Evolutionary conservation across 495 filamentous ascomycete genomes (phyloP), one percentile per base, ranked within the genome.

Genomic region (Lophium mytilinum): DNA sequence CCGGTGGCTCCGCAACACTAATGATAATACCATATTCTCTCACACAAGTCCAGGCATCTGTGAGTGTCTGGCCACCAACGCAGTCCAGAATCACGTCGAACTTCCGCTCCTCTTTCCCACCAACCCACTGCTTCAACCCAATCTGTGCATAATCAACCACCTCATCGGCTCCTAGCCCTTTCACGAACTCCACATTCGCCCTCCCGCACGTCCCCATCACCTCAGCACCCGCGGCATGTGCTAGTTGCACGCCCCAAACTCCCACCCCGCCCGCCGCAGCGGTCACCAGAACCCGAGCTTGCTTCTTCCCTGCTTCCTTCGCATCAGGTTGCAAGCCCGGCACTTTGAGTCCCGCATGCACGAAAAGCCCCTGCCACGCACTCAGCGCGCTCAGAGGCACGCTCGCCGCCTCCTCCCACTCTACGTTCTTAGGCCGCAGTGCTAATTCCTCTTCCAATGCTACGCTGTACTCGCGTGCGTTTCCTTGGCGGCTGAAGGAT

Each of bases 291-390:
- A 81, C 63, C 14, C 62, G 37, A n/a, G n/a, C n/a, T n/a, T n/a
- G n/a, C 36, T 71, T 64, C 61, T 17, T 42, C 73, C 74, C 30
- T 63, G 68, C 10, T 61, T 69, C 54, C 64, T 65, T 30, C n/a
- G n/a, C n/a, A n/a, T n/a, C n/a, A n/a, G n/a, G n/a, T n/a, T n/a
- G n/a, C n/a, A n/a, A n/a, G 12, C 37, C 65, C 21, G 55, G n/a
- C 3, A 35, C 21, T 11, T 15, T 17, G 14, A 58, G 39, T 9
- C 70, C 72, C 3, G 68, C 75, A 64, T 82, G 76, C 12, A 65
- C 68, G 60, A 84, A 84, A n/a, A 85, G 69, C 8, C 76, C 79
- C 56, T 83, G 78, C 75, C 75, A 84, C 4, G 79, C 82, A 43
- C 77, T 82, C 45, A 80, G 58, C 12, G 72, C 77, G 1, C 75